Evolutionary conservation across 352 stramenopile genomes (phyloP), one percentile per base, ranked within the genome.

Genomic region (Pythium vanterpoolii): DNA sequence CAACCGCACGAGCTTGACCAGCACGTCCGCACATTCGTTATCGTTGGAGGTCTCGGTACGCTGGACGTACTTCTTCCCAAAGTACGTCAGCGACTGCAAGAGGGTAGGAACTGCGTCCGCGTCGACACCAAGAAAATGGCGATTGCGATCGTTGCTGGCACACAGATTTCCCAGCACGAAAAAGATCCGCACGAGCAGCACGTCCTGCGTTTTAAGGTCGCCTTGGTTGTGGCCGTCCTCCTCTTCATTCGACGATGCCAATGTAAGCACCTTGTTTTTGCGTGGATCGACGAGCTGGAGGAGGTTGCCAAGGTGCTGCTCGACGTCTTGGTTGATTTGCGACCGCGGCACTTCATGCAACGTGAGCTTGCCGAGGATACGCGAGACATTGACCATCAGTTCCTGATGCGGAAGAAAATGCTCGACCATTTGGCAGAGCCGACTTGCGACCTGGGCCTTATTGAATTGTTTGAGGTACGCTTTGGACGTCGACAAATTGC

Each of bases 141-240:
- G 78, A 46, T 93, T 95, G 38, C 74, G 72, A 38, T 96, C 87
- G 51, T 95, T 95, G 3, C 73, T 77, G 23, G 89, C 86, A 51
- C 86, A 95, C n/a, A 96, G 64, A 57, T 96, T 96, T 1, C 87
- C 89, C 1, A 96, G 68, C 31, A 86, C 70, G 55, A 96, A 96
- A 55, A 86, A 87, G 23, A 90, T 68, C 11, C 89, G 86, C 10
- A 96, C 60, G 18, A 93, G 70, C 18, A 92, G 63, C 23, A 74
- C 56, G 39, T 87, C 77, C 31, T 90, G 79, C 30, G 71, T 72
- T 4, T 66, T 71, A 26, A 50, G 66, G 5, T 84, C 76, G 0
- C 45, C 27, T 3, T 60, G 68, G 24, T 87, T 72, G 21, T 79
- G 68, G 18, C 64, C 54, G 1, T 14, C 21, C 14, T 36, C 1